A percentile compares a stretch with the other conserved stretches of the same genome.
Evolutionary conservation across 495 filamentous ascomycete genomes (phyloP).

Genomic region (Haplographium delicatum): DNA sequence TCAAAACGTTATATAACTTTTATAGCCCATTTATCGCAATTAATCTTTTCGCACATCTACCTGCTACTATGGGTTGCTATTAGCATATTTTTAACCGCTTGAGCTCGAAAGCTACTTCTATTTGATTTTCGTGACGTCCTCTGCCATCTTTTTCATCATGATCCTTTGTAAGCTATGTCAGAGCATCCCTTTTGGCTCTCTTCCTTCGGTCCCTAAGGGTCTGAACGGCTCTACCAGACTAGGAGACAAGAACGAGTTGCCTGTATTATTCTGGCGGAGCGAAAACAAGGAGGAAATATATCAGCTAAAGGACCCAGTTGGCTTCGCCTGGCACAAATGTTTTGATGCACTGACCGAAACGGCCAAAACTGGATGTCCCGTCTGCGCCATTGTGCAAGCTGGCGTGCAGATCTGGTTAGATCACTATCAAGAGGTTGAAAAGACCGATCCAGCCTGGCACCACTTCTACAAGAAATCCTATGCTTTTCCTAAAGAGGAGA

Average conservation of each 20-base stretch:
- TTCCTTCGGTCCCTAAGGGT: constrained; percentile 3
- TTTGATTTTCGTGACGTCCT: not conserved
- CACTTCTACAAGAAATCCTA: constrained; percentile 3
- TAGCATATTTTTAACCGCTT: not conserved
- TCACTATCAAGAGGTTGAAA: constrained; percentile 6
- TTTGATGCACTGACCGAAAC: constrained; percentile 3
- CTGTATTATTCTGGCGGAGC: not conserved
- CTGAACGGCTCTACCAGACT: not conserved
- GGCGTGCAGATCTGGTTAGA: constrained; percentile 5
- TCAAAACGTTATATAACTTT: not conserved
- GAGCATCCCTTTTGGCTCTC: constrained; percentile 5
- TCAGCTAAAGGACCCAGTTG: constrained; percentile 2
- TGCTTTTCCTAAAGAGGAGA: not conserved
- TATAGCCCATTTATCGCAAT: not conserved
- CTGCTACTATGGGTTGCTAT: constrained; percentile 4
- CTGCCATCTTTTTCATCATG: not conserved
- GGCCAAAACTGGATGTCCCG: constrained; percentile 7
- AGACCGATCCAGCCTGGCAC: not conserved
- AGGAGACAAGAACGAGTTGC: constrained; percentile 3
- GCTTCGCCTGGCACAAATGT: constrained; percentile 8
- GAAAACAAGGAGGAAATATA: not conserved
- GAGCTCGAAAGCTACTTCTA: constrained; percentile 1
- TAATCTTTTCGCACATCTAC: not conserved
- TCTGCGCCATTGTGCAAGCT: constrained; percentile 2
- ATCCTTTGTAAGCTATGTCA: constrained; percentile 4